A percentile compares a stretch with the other conserved stretches of the same genome.
These are phyloP conservation scores for Geotrichum fermentans DNA, from an alignment of 1,139 yeast genomes.

Conservation along the genomic window DNA sequence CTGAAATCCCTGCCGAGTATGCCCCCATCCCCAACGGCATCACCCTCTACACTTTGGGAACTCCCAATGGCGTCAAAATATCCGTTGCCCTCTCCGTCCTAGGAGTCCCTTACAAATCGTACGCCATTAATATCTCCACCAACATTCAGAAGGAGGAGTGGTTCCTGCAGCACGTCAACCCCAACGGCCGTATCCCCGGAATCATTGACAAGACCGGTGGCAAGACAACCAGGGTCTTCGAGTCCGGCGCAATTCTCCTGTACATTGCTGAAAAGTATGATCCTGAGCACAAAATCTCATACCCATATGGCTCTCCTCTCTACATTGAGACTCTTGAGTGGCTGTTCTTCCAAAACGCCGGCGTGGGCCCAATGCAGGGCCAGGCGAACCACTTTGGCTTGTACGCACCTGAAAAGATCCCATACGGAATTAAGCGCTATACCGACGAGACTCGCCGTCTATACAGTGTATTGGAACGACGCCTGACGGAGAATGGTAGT, in stretches of 20 bases:
- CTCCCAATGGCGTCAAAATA: constrained; percentile 56
- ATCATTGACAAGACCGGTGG: constrained; percentile 42
- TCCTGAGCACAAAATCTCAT: constrained; percentile 46
- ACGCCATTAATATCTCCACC: constrained; percentile 41
- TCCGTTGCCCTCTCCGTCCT: constrained; percentile 48
- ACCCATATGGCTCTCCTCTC: constrained; percentile 42
- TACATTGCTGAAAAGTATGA: constrained; percentile 57
- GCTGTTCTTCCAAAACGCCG: constrained; percentile 55
- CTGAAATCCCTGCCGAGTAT: constrained; percentile 13
- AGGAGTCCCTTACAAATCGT: constrained; percentile 45
- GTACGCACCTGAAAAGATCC: constrained; percentile 46
- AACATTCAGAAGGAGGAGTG: constrained; percentile 49
- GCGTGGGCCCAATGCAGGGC: constrained; percentile 59
- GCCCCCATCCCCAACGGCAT: constrained; percentile 23
- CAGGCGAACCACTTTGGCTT: constrained; percentile 48
- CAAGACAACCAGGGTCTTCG: constrained; percentile 35
- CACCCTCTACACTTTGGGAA: constrained; percentile 45
- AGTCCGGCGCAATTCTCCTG: constrained; percentile 55
- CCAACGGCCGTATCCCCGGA: constrained; percentile 63
- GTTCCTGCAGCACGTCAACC: constrained; percentile 49
- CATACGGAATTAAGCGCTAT: constrained; percentile 51
- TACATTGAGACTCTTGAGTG: constrained; percentile 52
- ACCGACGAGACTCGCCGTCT: constrained; percentile 49
- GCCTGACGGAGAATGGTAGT: constrained; percentile 43
- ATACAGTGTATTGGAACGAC: constrained; percentile 49